Evolutionary conservation across 2,329 filamentous ascomycete genomes (phyloP).

Genomic region (Leptographium radiaticola): DNA sequence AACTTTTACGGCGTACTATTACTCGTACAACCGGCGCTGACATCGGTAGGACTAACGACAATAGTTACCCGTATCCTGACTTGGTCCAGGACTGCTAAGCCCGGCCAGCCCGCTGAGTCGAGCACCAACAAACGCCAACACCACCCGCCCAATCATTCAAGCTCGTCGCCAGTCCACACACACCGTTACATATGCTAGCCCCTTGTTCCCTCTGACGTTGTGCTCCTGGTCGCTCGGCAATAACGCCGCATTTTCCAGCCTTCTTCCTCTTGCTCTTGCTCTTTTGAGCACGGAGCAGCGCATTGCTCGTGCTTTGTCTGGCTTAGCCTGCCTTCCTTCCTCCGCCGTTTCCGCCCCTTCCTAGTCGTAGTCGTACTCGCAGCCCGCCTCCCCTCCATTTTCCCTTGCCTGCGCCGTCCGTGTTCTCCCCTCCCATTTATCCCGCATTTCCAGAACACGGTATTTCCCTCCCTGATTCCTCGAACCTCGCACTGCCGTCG

Average conservation of each 20-base stretch:
- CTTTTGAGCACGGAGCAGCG: neutral
- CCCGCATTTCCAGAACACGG: neutral
- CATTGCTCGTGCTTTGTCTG: neutral
- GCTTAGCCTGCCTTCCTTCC: neutral
- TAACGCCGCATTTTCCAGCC: neutral
- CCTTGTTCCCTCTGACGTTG: neutral
- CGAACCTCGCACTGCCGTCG: neutral
- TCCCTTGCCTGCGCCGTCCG: neutral
- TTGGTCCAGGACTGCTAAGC: no score
- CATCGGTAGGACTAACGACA: no score
- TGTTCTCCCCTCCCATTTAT: neutral
- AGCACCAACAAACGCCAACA: no score
- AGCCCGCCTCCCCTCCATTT: neutral
- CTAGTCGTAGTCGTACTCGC: neutral
- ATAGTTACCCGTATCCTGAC: no score
- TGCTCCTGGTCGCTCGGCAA: neutral
- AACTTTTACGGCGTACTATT: no score
- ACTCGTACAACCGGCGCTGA: no score
- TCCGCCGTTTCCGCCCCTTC: neutral
- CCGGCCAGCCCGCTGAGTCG: no score
- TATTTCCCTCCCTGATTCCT: neutral
- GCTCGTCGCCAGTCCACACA: neutral
- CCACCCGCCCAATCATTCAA: neutral
- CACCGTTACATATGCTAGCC: neutral
- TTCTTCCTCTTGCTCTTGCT: neutral